Conservation (phyloP, 352 stramenopile genomes). For the Phytophthora rubi region DNA sequence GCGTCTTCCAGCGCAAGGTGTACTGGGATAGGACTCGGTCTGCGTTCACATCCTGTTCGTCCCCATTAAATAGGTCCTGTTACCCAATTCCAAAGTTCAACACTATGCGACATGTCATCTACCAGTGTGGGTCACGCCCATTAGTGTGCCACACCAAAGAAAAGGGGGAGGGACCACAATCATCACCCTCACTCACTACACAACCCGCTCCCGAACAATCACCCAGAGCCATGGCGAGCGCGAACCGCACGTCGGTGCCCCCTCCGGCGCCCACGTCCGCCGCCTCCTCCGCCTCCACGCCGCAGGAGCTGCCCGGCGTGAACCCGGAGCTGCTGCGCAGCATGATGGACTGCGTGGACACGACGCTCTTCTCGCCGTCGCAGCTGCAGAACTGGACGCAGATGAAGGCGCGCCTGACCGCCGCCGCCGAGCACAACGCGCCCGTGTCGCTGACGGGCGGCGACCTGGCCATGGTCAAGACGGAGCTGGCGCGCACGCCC, state of each 20-base stretch:
- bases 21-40: no score
- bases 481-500: slow-evolving; percentile 40
- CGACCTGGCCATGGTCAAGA: slow-evolving; percentile 53
- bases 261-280: slow-evolving; percentile 6
- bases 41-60: neutral
- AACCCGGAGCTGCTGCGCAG: slow-evolving; percentile 79
- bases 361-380: slow-evolving; percentile 74
- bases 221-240: no score
- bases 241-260: no score
- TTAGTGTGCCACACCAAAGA: slow-evolving; percentile 6
- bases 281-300: slow-evolving; percentile 4
- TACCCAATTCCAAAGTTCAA: neutral
- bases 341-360: slow-evolving; percentile 91
- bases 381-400: slow-evolving; percentile 82
- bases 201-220: slow-evolving; percentile 1
- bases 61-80: neutral
- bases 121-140: neutral
- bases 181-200: neutral
- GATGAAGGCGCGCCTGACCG: slow-evolving; percentile 72
- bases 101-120: neutral
- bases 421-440: slow-evolving; percentile 54
- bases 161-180: slow-evolving; percentile 23
- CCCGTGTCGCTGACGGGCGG: slow-evolving; percentile 37
- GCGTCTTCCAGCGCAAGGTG: no score
- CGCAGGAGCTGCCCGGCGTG: slow-evolving; percentile 38